Evolutionary conservation across 768 basidiomycete species (phyloP).

Genomic region (Coprinopsis marcescibilis): DNA sequence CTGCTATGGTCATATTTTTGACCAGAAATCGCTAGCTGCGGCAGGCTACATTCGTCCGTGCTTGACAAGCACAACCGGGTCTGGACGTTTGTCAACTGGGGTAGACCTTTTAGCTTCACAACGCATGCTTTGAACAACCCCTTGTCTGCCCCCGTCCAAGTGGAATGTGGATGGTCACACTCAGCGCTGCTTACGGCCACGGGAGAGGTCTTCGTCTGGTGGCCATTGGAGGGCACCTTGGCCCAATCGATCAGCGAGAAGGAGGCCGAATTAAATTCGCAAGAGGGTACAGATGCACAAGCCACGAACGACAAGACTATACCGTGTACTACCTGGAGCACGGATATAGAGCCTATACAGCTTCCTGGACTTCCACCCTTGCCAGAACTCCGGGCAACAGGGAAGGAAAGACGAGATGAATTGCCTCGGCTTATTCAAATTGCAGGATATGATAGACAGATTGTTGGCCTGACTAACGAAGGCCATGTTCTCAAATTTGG

Average conservation of each 20-base stretch:
- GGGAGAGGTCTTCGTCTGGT: slow-evolving; percentile 75
- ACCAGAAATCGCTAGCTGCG: slow-evolving; percentile 48
- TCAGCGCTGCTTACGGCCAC: slow-evolving; percentile 65
- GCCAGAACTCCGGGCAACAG: slow-evolving; percentile 39
- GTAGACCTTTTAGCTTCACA: slow-evolving; percentile 63
- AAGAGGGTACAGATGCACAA: slow-evolving; percentile 29
- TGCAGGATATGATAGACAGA: slow-evolving; percentile 65
- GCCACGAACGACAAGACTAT: slow-evolving; percentile 38
- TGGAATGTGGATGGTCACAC: slow-evolving; percentile 80
- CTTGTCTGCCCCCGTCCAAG: slow-evolving; percentile 41
- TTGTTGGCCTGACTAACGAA: slow-evolving; percentile 75
- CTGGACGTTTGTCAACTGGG: slow-evolving; percentile 78
- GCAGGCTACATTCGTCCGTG: slow-evolving; percentile 64
- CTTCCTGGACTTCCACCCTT: slow-evolving; percentile 59
- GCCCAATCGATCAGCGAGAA: slow-evolving; percentile 28
- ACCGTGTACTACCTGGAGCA: slow-evolving; percentile 56
- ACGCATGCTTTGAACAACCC: slow-evolving; percentile 43
- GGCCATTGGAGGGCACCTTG: slow-evolving; percentile 52
- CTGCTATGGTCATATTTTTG: too few species aligned
- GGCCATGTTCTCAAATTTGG: slow-evolving; percentile 72
- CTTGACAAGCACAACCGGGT: slow-evolving; percentile 55
- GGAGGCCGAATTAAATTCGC: slow-evolving; percentile 41
- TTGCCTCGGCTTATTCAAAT: slow-evolving; percentile 64
- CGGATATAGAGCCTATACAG: slow-evolving; percentile 46
- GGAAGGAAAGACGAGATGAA: slow-evolving; percentile 17